Conservation (phyloP, 129 eudicot species). For the Tagetes patula region DNA sequence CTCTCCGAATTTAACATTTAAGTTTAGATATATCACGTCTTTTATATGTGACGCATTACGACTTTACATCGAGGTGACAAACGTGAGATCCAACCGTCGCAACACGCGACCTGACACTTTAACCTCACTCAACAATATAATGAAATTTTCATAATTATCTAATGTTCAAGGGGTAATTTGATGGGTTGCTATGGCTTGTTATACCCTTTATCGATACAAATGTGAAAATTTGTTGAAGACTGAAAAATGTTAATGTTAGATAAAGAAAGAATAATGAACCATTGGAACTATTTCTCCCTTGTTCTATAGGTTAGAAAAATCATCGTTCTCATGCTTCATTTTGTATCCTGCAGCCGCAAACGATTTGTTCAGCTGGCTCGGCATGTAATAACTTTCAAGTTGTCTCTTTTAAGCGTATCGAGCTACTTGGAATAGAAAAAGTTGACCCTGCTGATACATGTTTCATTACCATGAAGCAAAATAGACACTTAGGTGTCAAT, state of each 20-base stretch:
- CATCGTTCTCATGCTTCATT: slow-evolving; percentile 18
- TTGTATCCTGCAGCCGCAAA: slow-evolving; percentile 47
- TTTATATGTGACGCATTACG: too few species aligned
- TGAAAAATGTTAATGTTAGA: background rate
- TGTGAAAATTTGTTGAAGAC: background rate
- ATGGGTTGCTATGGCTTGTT: too few species aligned
- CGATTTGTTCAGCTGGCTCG: slow-evolving; percentile 51
- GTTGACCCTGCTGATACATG: slow-evolving; percentile 74
- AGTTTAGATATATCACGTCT: too few species aligned
- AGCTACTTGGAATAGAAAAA: slow-evolving; percentile 93
- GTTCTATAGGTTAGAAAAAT: background rate
- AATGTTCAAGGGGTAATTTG: too few species aligned
- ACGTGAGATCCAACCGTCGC: too few species aligned
- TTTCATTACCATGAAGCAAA: background rate
- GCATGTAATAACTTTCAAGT: slow-evolving; percentile 75
- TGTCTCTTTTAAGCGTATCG: slow-evolving; percentile 91
- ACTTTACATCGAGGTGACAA: too few species aligned
- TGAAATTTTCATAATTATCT: too few species aligned
- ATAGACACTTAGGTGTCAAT: background rate
- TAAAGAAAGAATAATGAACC: background rate
- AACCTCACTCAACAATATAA: too few species aligned
- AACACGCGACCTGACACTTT: too few species aligned
- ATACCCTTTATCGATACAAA: background rate
- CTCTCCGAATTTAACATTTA: too few species aligned
- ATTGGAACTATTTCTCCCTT: background rate